These are phyloP conservation scores for Polyporus arcularius DNA, from an alignment of 768 basidiomycete genomes.

Conservation along the genomic window DNA sequence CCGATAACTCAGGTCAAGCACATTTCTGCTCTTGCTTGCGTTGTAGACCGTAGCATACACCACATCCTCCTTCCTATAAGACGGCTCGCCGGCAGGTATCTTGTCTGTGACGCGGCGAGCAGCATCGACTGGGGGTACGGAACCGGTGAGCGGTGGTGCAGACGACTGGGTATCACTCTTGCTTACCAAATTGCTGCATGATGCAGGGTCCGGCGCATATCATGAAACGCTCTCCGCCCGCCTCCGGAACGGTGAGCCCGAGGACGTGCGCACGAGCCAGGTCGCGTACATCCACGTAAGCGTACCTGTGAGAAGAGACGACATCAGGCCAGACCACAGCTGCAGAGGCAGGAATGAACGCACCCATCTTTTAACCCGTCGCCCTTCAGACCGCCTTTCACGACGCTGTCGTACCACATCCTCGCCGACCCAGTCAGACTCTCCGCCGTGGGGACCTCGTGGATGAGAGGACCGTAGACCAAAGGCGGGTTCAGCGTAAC, in stretches of 20 bases:
- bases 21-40: conserved; percentile 2
- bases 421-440: conserved; percentile 37
- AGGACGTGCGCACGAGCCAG: conserved; percentile 34
- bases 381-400: conserved; percentile 17
- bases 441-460: conserved; percentile 34
- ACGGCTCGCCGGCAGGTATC: conserved; percentile 16
- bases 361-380: conserved; percentile 18
- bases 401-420: conserved; percentile 21
- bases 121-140: conserved; percentile 10
- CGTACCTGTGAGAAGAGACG: not conserved
- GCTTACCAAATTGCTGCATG: conserved; percentile 22
- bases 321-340: not conserved
- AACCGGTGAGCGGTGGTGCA: not conserved
- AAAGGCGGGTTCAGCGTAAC: conserved; percentile 56
- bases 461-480: conserved; percentile 26
- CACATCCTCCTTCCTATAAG: not conserved
- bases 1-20: conserved; percentile 23
- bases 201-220: conserved; percentile 19
- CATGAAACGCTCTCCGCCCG: conserved; percentile 43
- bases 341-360: not conserved
- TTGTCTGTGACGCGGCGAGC: conserved; percentile 10
- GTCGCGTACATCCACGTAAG: conserved; percentile 40
- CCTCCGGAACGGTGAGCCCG: conserved; percentile 32
- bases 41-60: not conserved
- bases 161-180: not conserved